Evolutionary conservation across 116 monocot species (phyloP), one percentile per base, ranked within the genome.

Genomic region (Thalassia testudinum): DNA sequence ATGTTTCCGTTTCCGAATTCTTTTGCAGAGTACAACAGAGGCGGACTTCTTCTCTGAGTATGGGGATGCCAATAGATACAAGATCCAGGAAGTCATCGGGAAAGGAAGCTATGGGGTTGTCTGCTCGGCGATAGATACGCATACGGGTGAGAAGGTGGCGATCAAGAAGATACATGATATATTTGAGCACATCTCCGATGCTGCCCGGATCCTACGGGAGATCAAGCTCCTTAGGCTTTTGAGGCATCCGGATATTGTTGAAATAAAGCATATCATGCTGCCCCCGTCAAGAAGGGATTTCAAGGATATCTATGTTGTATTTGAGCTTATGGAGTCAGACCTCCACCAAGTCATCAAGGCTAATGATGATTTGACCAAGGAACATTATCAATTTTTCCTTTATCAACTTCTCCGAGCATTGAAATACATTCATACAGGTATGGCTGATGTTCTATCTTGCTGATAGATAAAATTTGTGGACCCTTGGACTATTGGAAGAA

Each of bases 271-370:
- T 65, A 73, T 79, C 38, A 70, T 79, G 80, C 53, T 85, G 51
- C 79, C 80, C 29, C 85, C 80, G 44, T 76, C 76, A 52, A 76
- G 68, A 66, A 73, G 76, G 42, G 79, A 85, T 48, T 84, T 79
- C 44, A 84, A 73, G 71, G 84, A 84, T 70, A 84, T 84, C 49
- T 84, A 70, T 73, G 83, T 84, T 63, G 83, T 84, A n/a, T 84
- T 84, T 68, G 83, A 84, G 64, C 83, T 84, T 37, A 84, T 84
- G 84, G 84, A 84, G 42, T 84, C 84, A 21, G 84, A 84, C 67
- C 84, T 85, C 38, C 85, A 84, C 60, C 77, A 86, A 69, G 85
- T 86, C 52, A 80, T 86, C 49, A 80, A 80, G 57, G 85, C 80
- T 47, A 80, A 77, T 74, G 85, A 80, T 69, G 80, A 80, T 47